Evolutionary conservation across 805 yeast genomes (phyloP), one percentile per base, ranked within the genome.

Genomic region (Lipomyces mesembrius): DNA sequence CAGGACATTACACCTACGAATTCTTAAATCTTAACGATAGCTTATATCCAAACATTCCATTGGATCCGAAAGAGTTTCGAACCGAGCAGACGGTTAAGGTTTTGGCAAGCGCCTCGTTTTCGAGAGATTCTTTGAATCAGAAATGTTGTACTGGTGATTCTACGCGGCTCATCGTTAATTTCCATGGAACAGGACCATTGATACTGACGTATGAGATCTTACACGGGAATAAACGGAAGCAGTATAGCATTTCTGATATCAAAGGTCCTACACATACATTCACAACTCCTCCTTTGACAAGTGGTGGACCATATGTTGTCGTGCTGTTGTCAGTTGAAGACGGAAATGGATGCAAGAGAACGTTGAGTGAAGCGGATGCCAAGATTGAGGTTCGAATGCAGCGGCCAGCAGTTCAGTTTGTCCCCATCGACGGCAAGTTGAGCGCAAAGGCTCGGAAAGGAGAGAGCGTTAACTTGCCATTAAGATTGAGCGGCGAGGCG

Each of bases 171-270:
- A 87, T 88, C 0, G 82, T 94, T 3, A 75, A 76, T 9, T 83
- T 95, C 27, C 86, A 84, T 59, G 99, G 99, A 14, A 87, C 87
- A 70, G 85, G 89, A 0, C 98, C 98, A 3, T 91, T 89, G 72
- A 79, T 84, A 1, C 81, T 95, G 62, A 82, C 81, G 27, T 93
- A 92, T 77, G 90, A 87, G 62, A 79, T 94, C 27, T 77, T 89
- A 22, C 88, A 88, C 62, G 84, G 83, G 2, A 77, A 79, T 67
- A 82, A 83, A 68, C 79, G 86, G 69, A 75, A 80, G 14, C 77
- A 85, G 5, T 82, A 78, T 59, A 76, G 77, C 0, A 76, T 83
- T 6, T 79, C 80, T 9, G 80, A 81, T 55, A 83, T 87, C 57
- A 72, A 71, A 2, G 76, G 75, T 0, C 75, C 79, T 63, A 69